These are phyloP conservation scores for Vigna nakashimae DNA, from an alignment of 306 rosid species.

Conservation along the genomic window DNA sequence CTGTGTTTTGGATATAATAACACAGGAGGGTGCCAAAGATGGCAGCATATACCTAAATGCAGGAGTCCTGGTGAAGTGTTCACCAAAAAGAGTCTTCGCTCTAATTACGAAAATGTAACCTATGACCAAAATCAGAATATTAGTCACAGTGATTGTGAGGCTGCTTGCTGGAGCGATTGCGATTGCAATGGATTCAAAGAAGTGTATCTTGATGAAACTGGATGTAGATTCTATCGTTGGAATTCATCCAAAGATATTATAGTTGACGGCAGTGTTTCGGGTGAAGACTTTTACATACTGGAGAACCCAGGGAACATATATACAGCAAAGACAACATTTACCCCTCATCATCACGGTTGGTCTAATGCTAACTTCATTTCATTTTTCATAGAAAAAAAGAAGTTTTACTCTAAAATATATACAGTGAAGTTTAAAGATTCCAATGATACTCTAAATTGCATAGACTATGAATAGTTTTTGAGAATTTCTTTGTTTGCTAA, in stretches of 20 bases:
- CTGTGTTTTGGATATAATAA: background rate
- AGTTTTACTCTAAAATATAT: too few relatives aligned
- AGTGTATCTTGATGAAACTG: background rate
- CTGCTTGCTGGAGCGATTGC: background rate
- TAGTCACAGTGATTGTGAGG: background rate
- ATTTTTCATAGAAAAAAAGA: background rate
- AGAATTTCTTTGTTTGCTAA: too few relatives aligned
- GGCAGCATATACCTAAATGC: background rate
- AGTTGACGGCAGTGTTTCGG: too few relatives aligned
- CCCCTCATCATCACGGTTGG: background rate
- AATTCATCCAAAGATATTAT: too few relatives aligned
- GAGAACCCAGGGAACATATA: too few relatives aligned
- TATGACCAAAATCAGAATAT: rapidly evolving
- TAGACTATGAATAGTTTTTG: too few relatives aligned
- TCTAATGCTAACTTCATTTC: background rate
- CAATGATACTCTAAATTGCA: too few relatives aligned
- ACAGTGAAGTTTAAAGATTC: too few relatives aligned
- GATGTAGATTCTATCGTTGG: too few relatives aligned
- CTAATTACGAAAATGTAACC: background rate
- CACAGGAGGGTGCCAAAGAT: background rate
- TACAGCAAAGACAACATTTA: too few relatives aligned
- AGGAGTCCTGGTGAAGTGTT: background rate
- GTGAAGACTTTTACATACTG: too few relatives aligned
- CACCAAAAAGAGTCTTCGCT: background rate
- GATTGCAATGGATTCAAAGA: background rate